These are phyloP conservation scores for Metschnikowia continentalis DNA, from an alignment of 805 yeast genomes.

Conservation along the genomic window DNA sequence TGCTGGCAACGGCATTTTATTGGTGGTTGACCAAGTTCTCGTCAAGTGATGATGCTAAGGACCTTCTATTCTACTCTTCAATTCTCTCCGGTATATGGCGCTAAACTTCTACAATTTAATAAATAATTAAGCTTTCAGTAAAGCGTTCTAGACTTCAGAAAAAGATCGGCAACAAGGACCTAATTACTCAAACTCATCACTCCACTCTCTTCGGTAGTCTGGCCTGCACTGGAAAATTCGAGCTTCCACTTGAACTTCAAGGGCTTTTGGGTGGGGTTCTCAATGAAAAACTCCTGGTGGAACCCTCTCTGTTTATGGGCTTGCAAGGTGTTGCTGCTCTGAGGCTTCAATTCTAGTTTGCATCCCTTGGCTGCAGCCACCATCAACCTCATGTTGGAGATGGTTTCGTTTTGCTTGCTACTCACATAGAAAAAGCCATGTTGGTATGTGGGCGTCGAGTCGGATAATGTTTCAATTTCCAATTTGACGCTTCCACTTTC, in stretches of 20 bases:
- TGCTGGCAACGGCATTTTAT: constrained; percentile 38
- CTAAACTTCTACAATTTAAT: not conserved
- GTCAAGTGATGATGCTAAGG: constrained; percentile 1
- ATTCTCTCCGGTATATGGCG: not conserved
- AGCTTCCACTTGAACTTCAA: constrained; percentile 76
- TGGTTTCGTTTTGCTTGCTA: constrained; percentile 42
- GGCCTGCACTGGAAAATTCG: constrained; percentile 38
- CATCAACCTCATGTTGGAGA: constrained; percentile 53
- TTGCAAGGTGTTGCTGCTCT: constrained; percentile 51
- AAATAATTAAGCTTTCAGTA: not conserved
- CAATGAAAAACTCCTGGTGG: constrained; percentile 46
- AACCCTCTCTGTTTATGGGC: constrained; percentile 48
- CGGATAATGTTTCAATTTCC: constrained; percentile 37
- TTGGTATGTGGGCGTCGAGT: constrained; percentile 28
- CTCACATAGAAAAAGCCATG: constrained; percentile 49
- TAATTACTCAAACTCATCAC: constrained; percentile 10
- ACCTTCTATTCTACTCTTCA: not conserved
- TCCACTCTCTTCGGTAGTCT: constrained; percentile 11
- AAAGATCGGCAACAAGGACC: not conserved
- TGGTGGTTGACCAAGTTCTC: constrained; percentile 35
- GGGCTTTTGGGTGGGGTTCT: constrained; percentile 30
- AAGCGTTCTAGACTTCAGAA: not conserved
- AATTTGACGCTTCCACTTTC: constrained; percentile 47
- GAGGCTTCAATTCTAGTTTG: constrained; percentile 56
- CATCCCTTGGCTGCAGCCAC: constrained; percentile 70